phyloP scores from a whole-genome alignment of 805 yeast genomes.

The Ogataea chonburiensis region DNA sequence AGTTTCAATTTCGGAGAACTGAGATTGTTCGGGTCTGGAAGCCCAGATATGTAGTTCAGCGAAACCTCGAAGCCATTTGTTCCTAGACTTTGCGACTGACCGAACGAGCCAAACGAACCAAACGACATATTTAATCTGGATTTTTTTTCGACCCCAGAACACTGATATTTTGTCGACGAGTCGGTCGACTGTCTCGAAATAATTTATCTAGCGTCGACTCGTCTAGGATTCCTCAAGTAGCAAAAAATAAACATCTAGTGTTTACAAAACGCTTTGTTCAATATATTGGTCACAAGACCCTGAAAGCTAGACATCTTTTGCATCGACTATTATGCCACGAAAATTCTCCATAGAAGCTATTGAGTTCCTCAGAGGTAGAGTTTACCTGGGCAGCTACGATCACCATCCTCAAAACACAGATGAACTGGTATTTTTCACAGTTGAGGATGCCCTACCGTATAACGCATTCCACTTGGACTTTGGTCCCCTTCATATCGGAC shows the following conservation, averaged over 20 bases:
- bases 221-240: slow-evolving; percentile 9
- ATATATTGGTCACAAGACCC: slow-evolving; percentile 10
- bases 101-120: slow-evolving; percentile 17
- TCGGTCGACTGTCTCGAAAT: slow-evolving; percentile 1
- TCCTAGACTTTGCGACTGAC: slow-evolving; percentile 30
- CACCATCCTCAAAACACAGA: slow-evolving; percentile 72
- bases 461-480: slow-evolving; percentile 95
- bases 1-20: slow-evolving; percentile 49
- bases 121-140: slow-evolving; percentile 16
- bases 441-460: slow-evolving; percentile 88
- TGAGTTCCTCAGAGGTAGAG: slow-evolving; percentile 52
- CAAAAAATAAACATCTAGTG: slow-evolving; percentile 12
- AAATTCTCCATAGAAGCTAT: slow-evolving; percentile 33
- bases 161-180: slow-evolving; percentile 2
- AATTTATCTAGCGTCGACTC: slow-evolving; percentile 3
- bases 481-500: slow-evolving; percentile 94
- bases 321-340: slow-evolving; percentile 24
- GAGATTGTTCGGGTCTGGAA: slow-evolving; percentile 64
- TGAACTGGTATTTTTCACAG: slow-evolving; percentile 80
- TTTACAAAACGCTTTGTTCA: slow-evolving; percentile 5
- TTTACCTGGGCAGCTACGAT: slow-evolving; percentile 89
- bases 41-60: slow-evolving; percentile 70
- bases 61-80: slow-evolving; percentile 53
- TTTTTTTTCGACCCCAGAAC: neutral
- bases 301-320: neutral